Evolutionary conservation across 306 rosid genomes (phyloP).

Genomic region (Corylus americana): DNA sequence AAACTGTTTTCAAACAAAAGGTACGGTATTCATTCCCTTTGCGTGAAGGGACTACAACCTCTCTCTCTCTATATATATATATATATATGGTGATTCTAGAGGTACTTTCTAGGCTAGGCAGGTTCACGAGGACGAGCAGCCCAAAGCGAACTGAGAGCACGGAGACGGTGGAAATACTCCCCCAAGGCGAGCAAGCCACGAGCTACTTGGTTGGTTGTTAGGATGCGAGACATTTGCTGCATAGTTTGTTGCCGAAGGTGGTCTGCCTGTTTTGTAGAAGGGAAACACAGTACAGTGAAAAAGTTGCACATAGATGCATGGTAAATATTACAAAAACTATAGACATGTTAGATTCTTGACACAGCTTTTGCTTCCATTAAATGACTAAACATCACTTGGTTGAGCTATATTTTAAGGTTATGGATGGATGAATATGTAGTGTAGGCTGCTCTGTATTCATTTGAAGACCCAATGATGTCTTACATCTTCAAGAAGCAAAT

Average conservation of each 20-base stretch:
- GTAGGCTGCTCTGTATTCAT: conserved; percentile 7
- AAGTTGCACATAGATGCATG: background rate
- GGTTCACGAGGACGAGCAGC: conserved; percentile 51
- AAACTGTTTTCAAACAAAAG: background rate
- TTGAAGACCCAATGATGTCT: background rate
- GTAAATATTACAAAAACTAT: no score
- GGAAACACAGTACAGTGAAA: conserved; percentile 26
- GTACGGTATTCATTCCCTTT: background rate
- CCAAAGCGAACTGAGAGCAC: conserved; percentile 76
- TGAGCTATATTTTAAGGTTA: background rate
- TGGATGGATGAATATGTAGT: background rate
- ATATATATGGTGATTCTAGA: background rate
- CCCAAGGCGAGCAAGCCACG: conserved; percentile 71
- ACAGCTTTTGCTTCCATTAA: background rate
- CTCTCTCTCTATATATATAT: background rate
- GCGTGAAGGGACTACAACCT: background rate
- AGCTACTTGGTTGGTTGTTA: conserved; percentile 65
- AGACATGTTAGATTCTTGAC: background rate
- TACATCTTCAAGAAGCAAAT: background rate
- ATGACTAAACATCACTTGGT: background rate
- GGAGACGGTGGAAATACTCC: conserved; percentile 75
- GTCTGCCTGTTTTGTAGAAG: conserved; percentile 65
- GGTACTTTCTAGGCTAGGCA: conserved; percentile 6
- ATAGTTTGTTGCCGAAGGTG: conserved; percentile 78
- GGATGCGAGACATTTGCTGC: conserved; percentile 59